Conservation (phyloP, 371 early-diverging fungal species). For the Zychaea mexicana region DNA sequence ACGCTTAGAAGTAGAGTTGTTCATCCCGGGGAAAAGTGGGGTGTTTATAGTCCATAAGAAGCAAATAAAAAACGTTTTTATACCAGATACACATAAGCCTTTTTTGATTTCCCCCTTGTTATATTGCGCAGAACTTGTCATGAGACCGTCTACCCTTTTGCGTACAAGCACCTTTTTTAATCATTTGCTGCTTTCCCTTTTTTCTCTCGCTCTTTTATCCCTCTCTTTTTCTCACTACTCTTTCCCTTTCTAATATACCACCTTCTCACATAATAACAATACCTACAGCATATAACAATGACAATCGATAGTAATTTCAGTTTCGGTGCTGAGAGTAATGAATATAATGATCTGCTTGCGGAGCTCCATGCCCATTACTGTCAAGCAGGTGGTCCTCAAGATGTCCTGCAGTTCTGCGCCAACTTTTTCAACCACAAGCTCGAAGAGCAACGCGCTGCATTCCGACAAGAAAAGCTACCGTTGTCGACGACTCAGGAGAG, state of each 20-base stretch:
- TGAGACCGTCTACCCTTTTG: background rate
- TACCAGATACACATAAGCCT: background rate
- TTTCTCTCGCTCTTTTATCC: background rate
- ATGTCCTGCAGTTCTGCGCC: conserved; percentile 84
- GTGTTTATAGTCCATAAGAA: background rate
- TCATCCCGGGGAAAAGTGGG: background rate
- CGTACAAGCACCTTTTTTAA: background rate
- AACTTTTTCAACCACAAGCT: conserved; percentile 74
- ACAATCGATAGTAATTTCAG: conserved; percentile 9
- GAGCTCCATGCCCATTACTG: conserved; percentile 34
- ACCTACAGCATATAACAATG: background rate
- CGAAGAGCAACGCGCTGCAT: conserved; percentile 53
- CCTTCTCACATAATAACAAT: background rate
- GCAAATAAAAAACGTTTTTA: conserved; percentile 3
- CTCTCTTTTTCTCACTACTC: background rate
- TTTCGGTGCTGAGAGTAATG: conserved; percentile 17
- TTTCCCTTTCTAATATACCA: background rate
- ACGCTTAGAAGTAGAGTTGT: background rate
- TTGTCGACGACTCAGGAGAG: background rate
- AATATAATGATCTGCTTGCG: conserved; percentile 34
- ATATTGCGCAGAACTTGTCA: background rate
- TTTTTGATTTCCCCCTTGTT: background rate
- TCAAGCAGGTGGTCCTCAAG: conserved; percentile 40
- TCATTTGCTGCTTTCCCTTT: background rate
- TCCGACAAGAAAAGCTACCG: background rate